Percentiles rank a stretch among this genome's conserved stretches.
phyloP scores from a whole-genome alignment of 2,329 filamentous ascomycete genomes.

The Penicillium sp. region DNA sequence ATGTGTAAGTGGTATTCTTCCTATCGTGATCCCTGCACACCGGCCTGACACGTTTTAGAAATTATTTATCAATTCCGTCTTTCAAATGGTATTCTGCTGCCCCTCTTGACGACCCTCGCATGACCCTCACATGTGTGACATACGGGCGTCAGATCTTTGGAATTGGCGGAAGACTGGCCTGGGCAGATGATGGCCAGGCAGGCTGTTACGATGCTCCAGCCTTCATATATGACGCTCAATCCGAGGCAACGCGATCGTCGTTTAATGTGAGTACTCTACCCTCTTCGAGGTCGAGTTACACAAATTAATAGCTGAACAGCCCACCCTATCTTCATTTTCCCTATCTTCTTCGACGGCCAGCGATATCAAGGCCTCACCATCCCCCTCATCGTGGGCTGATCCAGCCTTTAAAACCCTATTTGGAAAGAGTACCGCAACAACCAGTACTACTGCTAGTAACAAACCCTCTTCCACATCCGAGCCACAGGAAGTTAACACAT shows the following conservation, averaged over 20 bases:
- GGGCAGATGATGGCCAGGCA: constrained; percentile 3
- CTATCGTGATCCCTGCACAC: too few species aligned
- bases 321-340: constrained; percentile 7
- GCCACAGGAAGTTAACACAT: background rate
- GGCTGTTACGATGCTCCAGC: constrained; percentile 15
- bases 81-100: constrained; percentile 20
- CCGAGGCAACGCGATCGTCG: constrained; percentile 1
- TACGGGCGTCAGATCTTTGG: constrained; percentile 18
- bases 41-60: background rate
- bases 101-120: constrained; percentile 10
- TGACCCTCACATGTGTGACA: constrained; percentile 13
- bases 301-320: background rate
- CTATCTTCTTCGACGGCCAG: constrained; percentile 5
- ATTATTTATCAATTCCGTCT: constrained; percentile 19
- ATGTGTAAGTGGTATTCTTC: constrained; percentile 10
- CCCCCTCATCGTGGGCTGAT: constrained; percentile 1
- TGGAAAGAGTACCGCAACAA: background rate
- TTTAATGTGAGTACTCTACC: constrained; percentile 10
- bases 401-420: background rate
- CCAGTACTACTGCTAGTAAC: background rate
- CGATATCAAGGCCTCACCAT: constrained; percentile 11
- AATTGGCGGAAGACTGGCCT: constrained; percentile 15
- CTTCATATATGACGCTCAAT: constrained; percentile 18
- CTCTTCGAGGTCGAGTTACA: too few species aligned
- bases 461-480: background rate